phyloP scores from a whole-genome alignment of 2,329 filamentous ascomycete genomes.

The Hypoxylon sp. region DNA sequence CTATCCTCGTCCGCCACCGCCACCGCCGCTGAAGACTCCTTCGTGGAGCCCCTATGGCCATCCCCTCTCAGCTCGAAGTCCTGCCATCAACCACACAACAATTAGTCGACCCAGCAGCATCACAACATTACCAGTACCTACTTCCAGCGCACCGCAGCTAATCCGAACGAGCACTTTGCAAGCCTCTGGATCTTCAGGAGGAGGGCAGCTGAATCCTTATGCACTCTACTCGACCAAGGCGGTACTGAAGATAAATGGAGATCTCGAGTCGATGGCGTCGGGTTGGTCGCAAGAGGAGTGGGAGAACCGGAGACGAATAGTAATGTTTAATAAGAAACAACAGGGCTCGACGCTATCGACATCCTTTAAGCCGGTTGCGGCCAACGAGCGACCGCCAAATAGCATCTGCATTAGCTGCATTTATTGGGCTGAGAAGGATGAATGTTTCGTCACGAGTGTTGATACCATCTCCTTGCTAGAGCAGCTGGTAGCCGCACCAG shows the following conservation, averaged over 20 bases:
- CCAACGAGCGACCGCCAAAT: conserved; percentile 83
- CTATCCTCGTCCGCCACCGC: conserved; percentile 59
- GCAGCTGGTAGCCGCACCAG: conserved; percentile 81
- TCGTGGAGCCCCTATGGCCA: conserved; percentile 64
- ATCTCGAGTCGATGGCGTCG: conserved; percentile 86
- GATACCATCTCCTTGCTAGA: conserved; percentile 97
- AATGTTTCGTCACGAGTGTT: conserved; percentile 95
- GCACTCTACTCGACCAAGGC: conserved; percentile 88
- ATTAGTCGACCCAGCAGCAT: conserved; percentile 63
- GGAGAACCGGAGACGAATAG: conserved; percentile 83
- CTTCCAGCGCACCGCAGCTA: conserved; percentile 64
- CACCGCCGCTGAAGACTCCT: conserved; percentile 57
- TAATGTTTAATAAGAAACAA: conserved; percentile 89
- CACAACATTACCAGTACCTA: conserved; percentile 65
- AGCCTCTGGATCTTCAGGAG: conserved; percentile 56
- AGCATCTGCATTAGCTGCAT: conserved; percentile 98
- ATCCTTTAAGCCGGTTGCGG: conserved; percentile 83
- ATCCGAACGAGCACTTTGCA: conserved; percentile 71
- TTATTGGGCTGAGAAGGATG: conserved; percentile 91
- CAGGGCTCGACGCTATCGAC: conserved; percentile 84
- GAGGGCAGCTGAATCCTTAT: conserved; percentile 78
- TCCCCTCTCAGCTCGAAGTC: conserved; percentile 59
- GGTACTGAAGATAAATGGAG: conserved; percentile 85
- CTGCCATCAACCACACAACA: conserved; percentile 60
- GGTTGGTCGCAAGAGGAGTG: conserved; percentile 88